A percentile compares a stretch with the other conserved stretches of the same genome.
Conservation (phyloP, 257 asterid species). For the Haberlea rhodopensis region DNA sequence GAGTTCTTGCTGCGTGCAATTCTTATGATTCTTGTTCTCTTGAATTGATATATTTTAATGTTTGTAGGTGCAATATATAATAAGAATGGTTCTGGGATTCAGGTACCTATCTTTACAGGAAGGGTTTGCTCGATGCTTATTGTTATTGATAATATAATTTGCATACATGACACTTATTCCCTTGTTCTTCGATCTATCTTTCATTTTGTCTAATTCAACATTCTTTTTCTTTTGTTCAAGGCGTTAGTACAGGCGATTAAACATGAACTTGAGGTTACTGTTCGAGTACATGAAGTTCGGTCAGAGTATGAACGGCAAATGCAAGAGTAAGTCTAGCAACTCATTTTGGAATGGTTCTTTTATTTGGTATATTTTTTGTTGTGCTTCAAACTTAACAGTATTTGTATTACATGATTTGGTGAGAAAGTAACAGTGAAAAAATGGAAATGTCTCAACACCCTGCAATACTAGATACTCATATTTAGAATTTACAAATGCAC, state of each 20-base stretch:
- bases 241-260: constrained; percentile 74
- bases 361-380: too few relatives aligned
- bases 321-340: constrained; percentile 65
- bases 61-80: constrained; percentile 45
- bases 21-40: constrained; percentile 9
- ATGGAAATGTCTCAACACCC: too few relatives aligned
- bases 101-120: constrained; percentile 46
- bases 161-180: not conserved
- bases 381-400: not conserved
- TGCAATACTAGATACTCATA: too few relatives aligned
- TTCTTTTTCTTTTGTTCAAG: constrained; percentile 36
- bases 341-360: not conserved
- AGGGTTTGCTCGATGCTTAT: constrained; percentile 4
- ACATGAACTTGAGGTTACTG: constrained; percentile 97
- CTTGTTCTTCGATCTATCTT: constrained; percentile 7
- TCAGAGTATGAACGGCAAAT: constrained; percentile 86
- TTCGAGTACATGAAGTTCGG: constrained; percentile 92
- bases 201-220: constrained; percentile 3
- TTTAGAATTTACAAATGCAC: too few relatives aligned
- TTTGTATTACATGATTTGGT: not conserved
- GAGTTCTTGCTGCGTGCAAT: not conserved
- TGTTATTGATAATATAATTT: not conserved
- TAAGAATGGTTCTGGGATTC: constrained; percentile 64
- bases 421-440: not conserved
- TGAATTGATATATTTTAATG: constrained; percentile 14